Evolutionary conservation across 306 rosid species (phyloP).

Genomic region (Spatholobus suberectus): DNA sequence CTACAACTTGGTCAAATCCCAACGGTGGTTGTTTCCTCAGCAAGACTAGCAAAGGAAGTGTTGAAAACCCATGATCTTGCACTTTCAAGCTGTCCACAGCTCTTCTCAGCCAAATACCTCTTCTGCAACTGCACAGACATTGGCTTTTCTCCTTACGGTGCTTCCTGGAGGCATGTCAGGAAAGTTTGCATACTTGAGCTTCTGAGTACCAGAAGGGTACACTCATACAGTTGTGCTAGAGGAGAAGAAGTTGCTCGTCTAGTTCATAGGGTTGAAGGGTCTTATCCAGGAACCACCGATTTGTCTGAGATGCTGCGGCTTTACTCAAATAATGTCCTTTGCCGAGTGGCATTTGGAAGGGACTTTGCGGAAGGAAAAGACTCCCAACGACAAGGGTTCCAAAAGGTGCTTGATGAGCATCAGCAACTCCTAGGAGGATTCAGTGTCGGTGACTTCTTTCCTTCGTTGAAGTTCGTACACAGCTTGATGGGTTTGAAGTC

Average conservation of each 20-base stretch:
- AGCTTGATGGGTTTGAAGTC: conserved; percentile 66
- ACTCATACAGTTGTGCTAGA: conserved; percentile 50
- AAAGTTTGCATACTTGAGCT: conserved; percentile 70
- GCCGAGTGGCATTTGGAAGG: conserved; percentile 63
- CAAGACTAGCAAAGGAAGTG: conserved; percentile 66
- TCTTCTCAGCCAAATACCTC: conserved; percentile 67
- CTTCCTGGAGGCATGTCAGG: conserved; percentile 71
- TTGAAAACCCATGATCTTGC: conserved; percentile 73
- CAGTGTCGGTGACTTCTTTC: conserved; percentile 74
- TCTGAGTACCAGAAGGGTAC: conserved; percentile 60
- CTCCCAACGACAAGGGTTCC: conserved; percentile 55
- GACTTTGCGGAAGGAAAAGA: conserved; percentile 64
- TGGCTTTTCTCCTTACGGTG: conserved; percentile 63
- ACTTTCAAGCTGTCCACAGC: conserved; percentile 52
- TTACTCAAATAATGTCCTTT: conserved; percentile 65
- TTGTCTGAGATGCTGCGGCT: conserved; percentile 53
- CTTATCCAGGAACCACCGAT: conserved; percentile 49
- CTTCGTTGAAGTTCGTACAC: conserved; percentile 68
- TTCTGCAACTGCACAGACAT: conserved; percentile 67
- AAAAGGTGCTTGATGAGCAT: conserved; percentile 64
- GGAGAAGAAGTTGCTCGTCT: conserved; percentile 64
- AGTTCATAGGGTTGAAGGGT: conserved; percentile 44
- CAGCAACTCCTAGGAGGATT: conserved; percentile 75
- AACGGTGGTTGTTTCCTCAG: conserved; percentile 72
- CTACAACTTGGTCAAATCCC: conserved; percentile 74